Evolutionary conservation across 768 basidiomycete genomes (phyloP).

Genomic region (Suillus ampliporus): DNA sequence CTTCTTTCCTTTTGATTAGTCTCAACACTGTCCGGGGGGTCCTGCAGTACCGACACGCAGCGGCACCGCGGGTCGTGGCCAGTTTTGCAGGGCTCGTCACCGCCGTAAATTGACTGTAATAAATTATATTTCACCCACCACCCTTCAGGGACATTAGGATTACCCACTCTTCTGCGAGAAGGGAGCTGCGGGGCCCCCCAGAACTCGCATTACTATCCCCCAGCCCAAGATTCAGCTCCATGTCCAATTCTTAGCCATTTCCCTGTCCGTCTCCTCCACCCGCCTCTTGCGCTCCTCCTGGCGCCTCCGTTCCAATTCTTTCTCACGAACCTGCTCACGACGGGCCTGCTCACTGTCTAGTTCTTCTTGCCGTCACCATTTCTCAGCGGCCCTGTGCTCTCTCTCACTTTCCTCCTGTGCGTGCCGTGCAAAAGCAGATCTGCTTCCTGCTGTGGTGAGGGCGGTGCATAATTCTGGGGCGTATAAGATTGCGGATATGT

Average conservation of each 20-base stretch:
- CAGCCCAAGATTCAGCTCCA: slow-evolving; percentile 35
- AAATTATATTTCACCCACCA: not conserved
- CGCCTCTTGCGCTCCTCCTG: slow-evolving; percentile 27
- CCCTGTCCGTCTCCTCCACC: slow-evolving; percentile 42
- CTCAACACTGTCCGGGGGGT: no score
- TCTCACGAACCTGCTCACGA: slow-evolving; percentile 39
- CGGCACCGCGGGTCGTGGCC: no score
- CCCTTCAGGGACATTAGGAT: not conserved
- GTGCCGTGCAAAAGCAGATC: slow-evolving; percentile 77
- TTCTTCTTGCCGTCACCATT: slow-evolving; percentile 32
- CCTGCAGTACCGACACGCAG: no score
- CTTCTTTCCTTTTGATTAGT: no score
- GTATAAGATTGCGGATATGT: slow-evolving; percentile 24
- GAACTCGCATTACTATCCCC: slow-evolving; percentile 16
- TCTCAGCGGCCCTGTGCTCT: slow-evolving; percentile 25
- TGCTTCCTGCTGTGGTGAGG: slow-evolving; percentile 29
- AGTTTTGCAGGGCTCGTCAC: no score
- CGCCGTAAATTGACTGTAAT: no score
- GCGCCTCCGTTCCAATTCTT: slow-evolving; percentile 35
- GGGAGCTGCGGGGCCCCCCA: slow-evolving; percentile 9
- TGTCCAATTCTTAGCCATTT: slow-evolving; percentile 56
- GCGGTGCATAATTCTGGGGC: slow-evolving; percentile 11
- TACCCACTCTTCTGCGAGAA: slow-evolving; percentile 4
- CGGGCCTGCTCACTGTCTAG: slow-evolving; percentile 39
- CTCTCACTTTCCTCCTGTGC: slow-evolving; percentile 50